phyloP scores from a whole-genome alignment of 1,284 basidiomycete species.

The Dichomitus squalens region DNA sequence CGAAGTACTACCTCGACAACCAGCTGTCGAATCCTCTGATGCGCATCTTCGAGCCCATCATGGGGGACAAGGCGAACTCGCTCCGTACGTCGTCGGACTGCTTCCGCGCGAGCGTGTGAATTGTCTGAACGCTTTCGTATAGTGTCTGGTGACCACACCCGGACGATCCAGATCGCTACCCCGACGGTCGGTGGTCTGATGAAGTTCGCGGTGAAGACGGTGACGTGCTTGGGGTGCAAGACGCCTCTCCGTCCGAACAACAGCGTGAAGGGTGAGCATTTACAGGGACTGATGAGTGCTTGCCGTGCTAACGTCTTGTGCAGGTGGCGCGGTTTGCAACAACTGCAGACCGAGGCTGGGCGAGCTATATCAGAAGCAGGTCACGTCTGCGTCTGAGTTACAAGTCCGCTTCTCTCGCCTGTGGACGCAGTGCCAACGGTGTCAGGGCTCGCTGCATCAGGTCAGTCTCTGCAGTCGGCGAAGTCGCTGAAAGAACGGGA shows the following conservation, averaged over 20 bases:
- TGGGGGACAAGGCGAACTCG: conserved; percentile 87
- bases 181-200: conserved; percentile 93
- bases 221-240: conserved; percentile 93
- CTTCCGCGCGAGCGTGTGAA: background rate
- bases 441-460: conserved; percentile 94
- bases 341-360: conserved; percentile 86
- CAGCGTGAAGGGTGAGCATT: conserved; percentile 62
- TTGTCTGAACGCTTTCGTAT: conserved; percentile 12
- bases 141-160: conserved; percentile 94
- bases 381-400: conserved; percentile 68
- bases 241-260: conserved; percentile 78
- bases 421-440: conserved; percentile 97
- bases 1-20: conserved; percentile 95
- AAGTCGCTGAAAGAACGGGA: background rate
- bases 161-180: conserved; percentile 92
- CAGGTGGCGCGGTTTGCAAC: conserved; percentile 90
- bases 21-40: conserved; percentile 94
- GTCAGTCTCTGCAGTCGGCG: conserved; percentile 43
- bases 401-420: conserved; percentile 91
- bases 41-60: conserved; percentile 97
- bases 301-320: background rate
- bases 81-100: conserved; percentile 58
- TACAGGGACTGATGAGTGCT: background rate
- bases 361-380: conserved; percentile 91
- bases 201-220: conserved; percentile 95